Base-by-base conservation (phyloP, 495 filamentous ascomycete genomes). In the Thermochaetoides thermophila region DNA sequence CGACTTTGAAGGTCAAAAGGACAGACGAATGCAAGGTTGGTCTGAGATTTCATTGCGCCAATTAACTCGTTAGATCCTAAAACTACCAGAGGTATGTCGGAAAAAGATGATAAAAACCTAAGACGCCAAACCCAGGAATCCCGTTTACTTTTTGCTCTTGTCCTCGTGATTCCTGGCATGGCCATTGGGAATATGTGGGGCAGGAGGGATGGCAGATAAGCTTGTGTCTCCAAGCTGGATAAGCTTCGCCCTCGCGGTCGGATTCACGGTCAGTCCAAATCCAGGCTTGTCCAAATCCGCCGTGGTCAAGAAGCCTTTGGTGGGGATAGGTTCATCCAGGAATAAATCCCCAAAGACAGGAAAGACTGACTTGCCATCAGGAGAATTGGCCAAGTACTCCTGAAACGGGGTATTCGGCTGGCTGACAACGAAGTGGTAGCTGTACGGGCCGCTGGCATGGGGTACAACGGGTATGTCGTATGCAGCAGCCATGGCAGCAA, bases 381-480 rank as follows among this genome's bases (percentile, higher is more conserved):
- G 66, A 1, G 81, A 89, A 55, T 93, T 93, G 43, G 84, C 83
- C 7, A 94, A 70, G 43, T 94, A 93, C 57, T 94, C 85, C 55
- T 92, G 83, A 66, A 93, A 94, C 13, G 85, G 85, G 24, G 78
- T 77, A 59, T 92, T 92, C 13, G 77, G 70, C 55, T 92, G 84
- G 24, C 82, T 85, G 42, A 91, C 73, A 27, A 92, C 85, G 43
- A 84, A 92, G 60, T 94, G 85, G 60, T 94, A 94, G 41, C 80
- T 85, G 64, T 94, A 93, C 2, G 85, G 78, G 3, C 85, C 85
- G 33, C 78, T 84, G 6, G 84, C 85, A 48, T 94, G 85, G 13
- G 85, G 85, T n/a, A 93, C 83, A 3, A 94, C 84, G 17, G 84
- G 83, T 24, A 94, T 77, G 48, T 94, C 85, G 55, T 93, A 94